Conservation (phyloP, 2,329 filamentous ascomycete genomes). For the Coniochaeta sp. region DNA sequence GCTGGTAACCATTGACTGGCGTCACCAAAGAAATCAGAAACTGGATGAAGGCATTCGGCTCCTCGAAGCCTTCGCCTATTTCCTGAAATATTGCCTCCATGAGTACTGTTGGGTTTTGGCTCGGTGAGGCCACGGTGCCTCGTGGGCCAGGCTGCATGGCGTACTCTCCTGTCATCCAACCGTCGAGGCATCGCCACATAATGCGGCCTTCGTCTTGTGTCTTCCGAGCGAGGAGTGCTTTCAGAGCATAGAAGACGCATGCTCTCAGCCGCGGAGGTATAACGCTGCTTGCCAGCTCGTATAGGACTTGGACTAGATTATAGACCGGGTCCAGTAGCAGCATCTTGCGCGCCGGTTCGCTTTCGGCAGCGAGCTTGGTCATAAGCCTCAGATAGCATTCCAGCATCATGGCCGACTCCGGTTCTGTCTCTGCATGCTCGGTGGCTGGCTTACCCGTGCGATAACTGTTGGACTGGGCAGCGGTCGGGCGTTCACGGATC, state of each 20-base stretch:
- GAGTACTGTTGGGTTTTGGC: constrained; percentile 21
- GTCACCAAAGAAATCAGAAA: constrained; percentile 66
- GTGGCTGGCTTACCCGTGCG: constrained; percentile 53
- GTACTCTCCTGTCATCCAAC: constrained; percentile 64
- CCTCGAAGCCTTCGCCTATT: constrained; percentile 73
- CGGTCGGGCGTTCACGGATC: constrained; percentile 63
- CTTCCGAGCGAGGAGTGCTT: constrained; percentile 70
- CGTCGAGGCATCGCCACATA: constrained; percentile 77
- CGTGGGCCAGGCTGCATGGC: constrained; percentile 18
- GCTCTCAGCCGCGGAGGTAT: constrained; percentile 74
- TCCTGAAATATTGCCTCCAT: constrained; percentile 65
- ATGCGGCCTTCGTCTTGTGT: constrained; percentile 56
- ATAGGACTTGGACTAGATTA: constrained; percentile 65
- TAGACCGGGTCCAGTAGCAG: constrained; percentile 59
- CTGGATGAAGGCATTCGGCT: constrained; percentile 75
- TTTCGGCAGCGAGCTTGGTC: constrained; percentile 72
- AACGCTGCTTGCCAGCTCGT: constrained; percentile 70
- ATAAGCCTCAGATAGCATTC: constrained; percentile 89
- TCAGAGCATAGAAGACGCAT: constrained; percentile 73
- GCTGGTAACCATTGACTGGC: constrained; percentile 53
- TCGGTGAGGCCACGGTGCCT: constrained; percentile 6
- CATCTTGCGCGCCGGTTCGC: constrained; percentile 63
- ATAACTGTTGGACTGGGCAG: constrained; percentile 44
- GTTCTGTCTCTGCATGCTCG: constrained; percentile 71
- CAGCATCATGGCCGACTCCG: constrained; percentile 93